Percentiles rank a stretch among this genome's conserved stretches.
Conservation (phyloP, 2,329 filamentous ascomycete species). For the Aureobasidium zeae region DNA sequence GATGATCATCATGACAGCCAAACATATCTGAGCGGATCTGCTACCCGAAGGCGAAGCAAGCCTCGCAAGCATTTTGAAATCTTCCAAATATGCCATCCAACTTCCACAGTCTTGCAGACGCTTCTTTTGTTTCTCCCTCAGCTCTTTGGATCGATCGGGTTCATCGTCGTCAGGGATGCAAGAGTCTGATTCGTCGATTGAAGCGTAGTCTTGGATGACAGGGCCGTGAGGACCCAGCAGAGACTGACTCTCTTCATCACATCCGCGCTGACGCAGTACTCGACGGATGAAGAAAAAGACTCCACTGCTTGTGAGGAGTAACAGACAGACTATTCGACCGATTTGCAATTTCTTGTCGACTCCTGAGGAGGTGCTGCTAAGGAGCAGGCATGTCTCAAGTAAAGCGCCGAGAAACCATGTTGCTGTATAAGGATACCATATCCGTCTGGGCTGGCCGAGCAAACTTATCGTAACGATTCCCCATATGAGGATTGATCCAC, state of each 20-base stretch:
- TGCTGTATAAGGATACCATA: constrained; percentile 26
- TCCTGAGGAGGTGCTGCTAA: constrained; percentile 16
- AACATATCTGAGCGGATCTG: constrained; percentile 56
- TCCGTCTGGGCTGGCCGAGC: not conserved
- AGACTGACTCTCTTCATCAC: constrained; percentile 7
- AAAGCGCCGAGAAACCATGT: constrained; percentile 21
- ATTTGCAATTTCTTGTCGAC: constrained; percentile 17
- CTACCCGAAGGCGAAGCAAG: constrained; percentile 69
- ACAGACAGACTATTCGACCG: constrained; percentile 17
- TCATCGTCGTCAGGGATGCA: constrained; percentile 41
- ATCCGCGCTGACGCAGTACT: not conserved
- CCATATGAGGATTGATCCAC: constrained; percentile 10
- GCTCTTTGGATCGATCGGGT: constrained; percentile 46
- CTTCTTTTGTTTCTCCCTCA: constrained; percentile 47
- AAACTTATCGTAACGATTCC: constrained; percentile 1
- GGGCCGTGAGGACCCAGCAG: constrained; percentile 13
- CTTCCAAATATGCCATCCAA: constrained; percentile 67
- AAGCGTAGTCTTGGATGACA: constrained; percentile 17
- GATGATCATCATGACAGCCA: constrained; percentile 57
- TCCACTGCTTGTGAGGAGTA: constrained; percentile 16
- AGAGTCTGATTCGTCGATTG: constrained; percentile 20
- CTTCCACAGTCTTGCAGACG: constrained; percentile 64
- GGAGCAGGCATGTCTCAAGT: constrained; percentile 22
- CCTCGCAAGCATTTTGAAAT: constrained; percentile 65
- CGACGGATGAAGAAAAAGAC: not conserved